Conservation (phyloP, 257 asterid species). For the Solanum virginianum region DNA sequence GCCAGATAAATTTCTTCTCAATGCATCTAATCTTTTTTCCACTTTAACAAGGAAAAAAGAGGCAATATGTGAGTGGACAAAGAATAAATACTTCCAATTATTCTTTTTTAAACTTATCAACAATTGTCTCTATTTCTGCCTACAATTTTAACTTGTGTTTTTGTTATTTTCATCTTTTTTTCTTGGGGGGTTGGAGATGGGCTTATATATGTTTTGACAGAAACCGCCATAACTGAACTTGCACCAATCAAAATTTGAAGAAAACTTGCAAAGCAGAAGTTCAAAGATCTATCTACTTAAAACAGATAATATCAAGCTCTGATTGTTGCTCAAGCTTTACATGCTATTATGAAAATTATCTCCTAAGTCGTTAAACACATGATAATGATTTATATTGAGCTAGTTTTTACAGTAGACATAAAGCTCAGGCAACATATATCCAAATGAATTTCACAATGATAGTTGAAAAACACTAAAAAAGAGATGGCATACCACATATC, state of each 20-base stretch:
- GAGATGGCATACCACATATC: constrained; percentile 27
- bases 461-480: not conserved
- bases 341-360: not conserved
- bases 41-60: not conserved
- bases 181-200: not conserved
- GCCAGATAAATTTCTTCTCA: not conserved
- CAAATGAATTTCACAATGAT: not conserved
- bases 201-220: not conserved
- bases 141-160: not conserved
- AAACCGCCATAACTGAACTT: not conserved
- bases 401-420: not conserved
- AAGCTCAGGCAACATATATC: not conserved
- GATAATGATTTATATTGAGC: not conserved
- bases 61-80: not conserved
- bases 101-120: not conserved
- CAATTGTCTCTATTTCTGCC: not conserved
- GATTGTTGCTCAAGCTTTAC: not conserved
- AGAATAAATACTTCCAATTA: not conserved
- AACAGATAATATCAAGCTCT: not conserved
- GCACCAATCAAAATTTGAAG: not conserved
- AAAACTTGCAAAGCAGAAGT: not conserved
- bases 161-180: not conserved
- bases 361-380: not conserved
- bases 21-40: not conserved
- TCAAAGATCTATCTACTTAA: not conserved